These are phyloP conservation scores for Acorus calamus DNA, from an alignment of 106 monocot genomes.

Conservation along the genomic window DNA sequence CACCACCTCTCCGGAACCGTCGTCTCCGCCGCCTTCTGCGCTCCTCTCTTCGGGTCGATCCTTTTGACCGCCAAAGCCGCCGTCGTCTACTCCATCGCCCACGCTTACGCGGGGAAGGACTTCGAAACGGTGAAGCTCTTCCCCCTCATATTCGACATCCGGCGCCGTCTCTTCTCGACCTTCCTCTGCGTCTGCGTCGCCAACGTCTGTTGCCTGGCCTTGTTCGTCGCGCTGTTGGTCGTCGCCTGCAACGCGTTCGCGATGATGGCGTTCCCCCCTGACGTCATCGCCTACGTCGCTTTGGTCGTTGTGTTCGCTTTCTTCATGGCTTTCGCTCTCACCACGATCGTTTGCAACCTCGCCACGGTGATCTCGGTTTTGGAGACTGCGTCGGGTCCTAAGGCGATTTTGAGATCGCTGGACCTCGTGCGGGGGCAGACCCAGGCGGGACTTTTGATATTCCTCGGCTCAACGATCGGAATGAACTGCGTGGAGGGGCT, in stretches of 20 bases:
- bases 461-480: slow-evolving; percentile 73
- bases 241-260: slow-evolving; percentile 45
- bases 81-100: slow-evolving; percentile 66
- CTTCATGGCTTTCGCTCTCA: slow-evolving; percentile 60
- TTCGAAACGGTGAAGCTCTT: slow-evolving; percentile 26
- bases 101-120: slow-evolving; percentile 45
- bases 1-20: slow-evolving; percentile 46
- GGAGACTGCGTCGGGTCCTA: slow-evolving; percentile 46
- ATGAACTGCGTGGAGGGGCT: slow-evolving; percentile 77
- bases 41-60: slow-evolving; percentile 51
- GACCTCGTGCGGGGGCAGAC: slow-evolving; percentile 62
- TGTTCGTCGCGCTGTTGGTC: slow-evolving; percentile 46
- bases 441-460: slow-evolving; percentile 69
- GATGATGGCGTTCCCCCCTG: slow-evolving; percentile 54
- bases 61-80: slow-evolving; percentile 60
- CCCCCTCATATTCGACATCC: slow-evolving; percentile 18
- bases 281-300: slow-evolving; percentile 61
- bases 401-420: slow-evolving; percentile 50
- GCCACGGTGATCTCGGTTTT: slow-evolving; percentile 64
- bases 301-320: slow-evolving; percentile 43
- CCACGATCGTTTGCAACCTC: slow-evolving; percentile 76
- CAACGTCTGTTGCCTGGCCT: slow-evolving; percentile 29
- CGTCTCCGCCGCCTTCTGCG: slow-evolving; percentile 48
- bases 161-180: slow-evolving; percentile 39
- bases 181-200: slow-evolving; percentile 51